phyloP scores from a whole-genome alignment of 805 yeast genomes.

The Yamadazyma akitaensis region DNA sequence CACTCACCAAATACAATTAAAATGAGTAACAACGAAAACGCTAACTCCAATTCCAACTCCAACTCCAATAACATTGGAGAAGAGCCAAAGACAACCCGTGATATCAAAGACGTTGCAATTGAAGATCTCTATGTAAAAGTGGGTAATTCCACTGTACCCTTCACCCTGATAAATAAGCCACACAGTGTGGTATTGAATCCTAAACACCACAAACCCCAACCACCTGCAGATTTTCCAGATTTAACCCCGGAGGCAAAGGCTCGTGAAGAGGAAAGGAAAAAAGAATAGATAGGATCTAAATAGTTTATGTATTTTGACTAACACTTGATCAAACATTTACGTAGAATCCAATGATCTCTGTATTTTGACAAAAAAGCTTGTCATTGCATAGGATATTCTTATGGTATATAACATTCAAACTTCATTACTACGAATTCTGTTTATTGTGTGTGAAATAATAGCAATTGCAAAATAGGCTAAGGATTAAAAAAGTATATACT shows the following conservation, averaged over 20 bases:
- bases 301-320: neutral
- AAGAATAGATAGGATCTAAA: neutral
- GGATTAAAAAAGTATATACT: no score
- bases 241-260: slow-evolving; percentile 31
- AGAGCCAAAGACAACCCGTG: slow-evolving; percentile 1
- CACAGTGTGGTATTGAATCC: slow-evolving; percentile 30
- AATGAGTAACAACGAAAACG: slow-evolving; percentile 1
- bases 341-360: no score
- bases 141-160: slow-evolving; percentile 38
- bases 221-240: slow-evolving; percentile 28
- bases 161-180: slow-evolving; percentile 35
- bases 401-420: no score
- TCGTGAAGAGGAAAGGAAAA: slow-evolving; percentile 18
- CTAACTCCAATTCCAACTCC: neutral
- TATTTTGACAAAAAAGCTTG: no score
- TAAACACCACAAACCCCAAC: slow-evolving; percentile 19
- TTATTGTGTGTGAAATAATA: no score
- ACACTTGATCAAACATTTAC: no score
- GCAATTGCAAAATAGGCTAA: no score
- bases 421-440: no score
- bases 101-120: neutral
- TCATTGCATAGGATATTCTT: no score
- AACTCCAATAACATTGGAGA: neutral
- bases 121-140: slow-evolving; percentile 23
- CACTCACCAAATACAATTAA: neutral